Conservation (phyloP, 306 rosid species). For the Quercus aquifolioides region DNA sequence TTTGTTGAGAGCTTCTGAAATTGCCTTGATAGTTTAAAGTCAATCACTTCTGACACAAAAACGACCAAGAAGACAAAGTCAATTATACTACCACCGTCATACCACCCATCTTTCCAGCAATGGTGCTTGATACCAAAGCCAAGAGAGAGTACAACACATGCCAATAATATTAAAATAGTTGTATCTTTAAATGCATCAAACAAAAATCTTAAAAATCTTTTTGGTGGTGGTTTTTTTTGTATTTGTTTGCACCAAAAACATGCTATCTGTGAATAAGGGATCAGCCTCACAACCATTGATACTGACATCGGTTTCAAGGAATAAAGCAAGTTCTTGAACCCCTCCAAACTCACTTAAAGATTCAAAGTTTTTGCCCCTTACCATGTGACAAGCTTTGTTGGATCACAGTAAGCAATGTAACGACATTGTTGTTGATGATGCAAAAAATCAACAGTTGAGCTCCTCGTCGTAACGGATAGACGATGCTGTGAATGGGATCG, state of each 20-base stretch:
- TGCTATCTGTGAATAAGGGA: neutral
- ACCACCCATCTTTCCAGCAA: constrained; percentile 25
- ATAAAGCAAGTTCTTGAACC: neutral
- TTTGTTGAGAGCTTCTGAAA: constrained; percentile 19
- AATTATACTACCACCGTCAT: constrained; percentile 23
- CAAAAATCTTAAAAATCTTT: constrained; percentile 1
- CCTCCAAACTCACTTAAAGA: too few relatives aligned
- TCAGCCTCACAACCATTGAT: neutral
- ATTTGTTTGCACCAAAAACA: neutral
- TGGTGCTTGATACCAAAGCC: constrained; percentile 14
- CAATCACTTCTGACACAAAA: constrained; percentile 2
- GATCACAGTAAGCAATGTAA: too few relatives aligned
- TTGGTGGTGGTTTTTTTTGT: neutral
- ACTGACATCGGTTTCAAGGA: neutral
- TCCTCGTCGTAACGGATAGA: too few relatives aligned
- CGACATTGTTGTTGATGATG: too few relatives aligned
- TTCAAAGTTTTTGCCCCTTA: too few relatives aligned
- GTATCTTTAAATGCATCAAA: constrained; percentile 13
- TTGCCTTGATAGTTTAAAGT: constrained; percentile 23
- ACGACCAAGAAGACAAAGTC: constrained; percentile 10
- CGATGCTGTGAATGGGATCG: too few relatives aligned
- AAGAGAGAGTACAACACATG: too few relatives aligned
- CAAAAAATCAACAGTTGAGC: too few relatives aligned
- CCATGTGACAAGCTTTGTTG: too few relatives aligned
- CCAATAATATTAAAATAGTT: neutral